Percentiles rank a stretch among this genome's conserved stretches.
Conservation (phyloP, 1,284 basidiomycete species). For the Tetrapyrgos nigripes region DNA sequence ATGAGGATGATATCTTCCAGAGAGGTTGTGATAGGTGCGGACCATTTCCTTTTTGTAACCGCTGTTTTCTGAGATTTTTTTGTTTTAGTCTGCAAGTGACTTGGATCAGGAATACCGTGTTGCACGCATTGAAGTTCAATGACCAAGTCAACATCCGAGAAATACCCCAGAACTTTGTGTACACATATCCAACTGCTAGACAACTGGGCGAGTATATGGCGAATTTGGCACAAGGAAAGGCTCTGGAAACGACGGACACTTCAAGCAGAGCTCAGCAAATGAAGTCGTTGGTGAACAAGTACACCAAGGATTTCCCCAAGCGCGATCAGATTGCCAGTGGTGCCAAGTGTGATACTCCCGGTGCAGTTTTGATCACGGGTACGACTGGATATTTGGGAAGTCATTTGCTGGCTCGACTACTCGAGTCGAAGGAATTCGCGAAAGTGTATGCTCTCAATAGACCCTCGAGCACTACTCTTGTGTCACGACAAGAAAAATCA, state of each 20-base stretch:
- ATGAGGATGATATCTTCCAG: slow-evolving; percentile 23
- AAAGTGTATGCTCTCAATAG: slow-evolving; percentile 40
- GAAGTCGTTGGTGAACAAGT: neutral
- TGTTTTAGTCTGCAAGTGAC: slow-evolving; percentile 42
- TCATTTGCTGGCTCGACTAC: slow-evolving; percentile 31
- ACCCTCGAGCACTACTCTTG: slow-evolving; percentile 8
- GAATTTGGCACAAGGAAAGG: slow-evolving; percentile 14
- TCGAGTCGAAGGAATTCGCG: slow-evolving; percentile 29
- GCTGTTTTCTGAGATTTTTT: neutral
- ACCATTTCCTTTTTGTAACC: too few species aligned
- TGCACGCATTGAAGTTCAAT: slow-evolving; percentile 34
- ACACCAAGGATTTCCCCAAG: neutral
- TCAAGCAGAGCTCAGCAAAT: neutral
- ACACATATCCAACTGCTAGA: slow-evolving; percentile 40
- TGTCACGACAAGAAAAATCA: slow-evolving; percentile 34
- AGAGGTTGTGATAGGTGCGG: slow-evolving; percentile 31
- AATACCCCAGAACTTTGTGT: slow-evolving; percentile 37
- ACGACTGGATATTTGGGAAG: slow-evolving; percentile 42
- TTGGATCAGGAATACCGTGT: slow-evolving; percentile 46
- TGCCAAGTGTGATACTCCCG: neutral
- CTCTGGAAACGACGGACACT: neutral
- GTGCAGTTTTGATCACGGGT: slow-evolving; percentile 37
- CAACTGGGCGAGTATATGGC: slow-evolving; percentile 19
- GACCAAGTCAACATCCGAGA: slow-evolving; percentile 18
- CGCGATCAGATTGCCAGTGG: neutral